Evolutionary conservation across 2,329 filamentous ascomycete genomes (phyloP).

Genomic region (Alternaria solani): DNA sequence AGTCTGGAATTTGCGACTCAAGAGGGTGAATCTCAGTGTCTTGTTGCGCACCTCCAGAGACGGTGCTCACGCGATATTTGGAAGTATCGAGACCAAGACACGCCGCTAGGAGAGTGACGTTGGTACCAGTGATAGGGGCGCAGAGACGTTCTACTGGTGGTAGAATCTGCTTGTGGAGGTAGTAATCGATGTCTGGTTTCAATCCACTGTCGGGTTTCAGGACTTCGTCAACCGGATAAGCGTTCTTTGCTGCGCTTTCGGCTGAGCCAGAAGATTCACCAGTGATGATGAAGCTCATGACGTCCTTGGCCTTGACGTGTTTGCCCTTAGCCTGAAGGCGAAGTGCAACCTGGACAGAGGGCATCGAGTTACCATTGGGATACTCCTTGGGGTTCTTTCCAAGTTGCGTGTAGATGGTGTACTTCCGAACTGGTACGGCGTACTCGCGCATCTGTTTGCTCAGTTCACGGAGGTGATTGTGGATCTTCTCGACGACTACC

Average conservation of each 20-base stretch:
- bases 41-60: slow-evolving; percentile 57
- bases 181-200: slow-evolving; percentile 94
- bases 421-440: slow-evolving; percentile 79
- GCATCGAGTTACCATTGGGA: slow-evolving; percentile 93
- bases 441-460: slow-evolving; percentile 85
- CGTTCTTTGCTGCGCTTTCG: slow-evolving; percentile 83
- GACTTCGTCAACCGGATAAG: slow-evolving; percentile 85
- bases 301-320: slow-evolving; percentile 88
- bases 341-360: slow-evolving; percentile 93
- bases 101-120: slow-evolving; percentile 87
- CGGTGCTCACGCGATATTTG: slow-evolving; percentile 79
- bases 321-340: slow-evolving; percentile 88
- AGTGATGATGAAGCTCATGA: slow-evolving; percentile 95
- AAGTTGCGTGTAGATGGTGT: slow-evolving; percentile 97
- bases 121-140: slow-evolving; percentile 92
- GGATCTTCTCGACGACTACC: slow-evolving; percentile 84
- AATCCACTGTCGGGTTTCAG: slow-evolving; percentile 78
- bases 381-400: slow-evolving; percentile 94
- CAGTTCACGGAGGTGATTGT: slow-evolving; percentile 90
- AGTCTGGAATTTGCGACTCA: slow-evolving; percentile 92
- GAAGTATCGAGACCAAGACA: slow-evolving; percentile 90
- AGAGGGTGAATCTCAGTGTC: slow-evolving; percentile 76
- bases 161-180: slow-evolving; percentile 97
- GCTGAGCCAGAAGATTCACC: slow-evolving; percentile 67
- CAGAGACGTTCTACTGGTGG: slow-evolving; percentile 97